phyloP scores from a whole-genome alignment of 345 rosid genomes.

The Atalantia buxifolia region DNA sequence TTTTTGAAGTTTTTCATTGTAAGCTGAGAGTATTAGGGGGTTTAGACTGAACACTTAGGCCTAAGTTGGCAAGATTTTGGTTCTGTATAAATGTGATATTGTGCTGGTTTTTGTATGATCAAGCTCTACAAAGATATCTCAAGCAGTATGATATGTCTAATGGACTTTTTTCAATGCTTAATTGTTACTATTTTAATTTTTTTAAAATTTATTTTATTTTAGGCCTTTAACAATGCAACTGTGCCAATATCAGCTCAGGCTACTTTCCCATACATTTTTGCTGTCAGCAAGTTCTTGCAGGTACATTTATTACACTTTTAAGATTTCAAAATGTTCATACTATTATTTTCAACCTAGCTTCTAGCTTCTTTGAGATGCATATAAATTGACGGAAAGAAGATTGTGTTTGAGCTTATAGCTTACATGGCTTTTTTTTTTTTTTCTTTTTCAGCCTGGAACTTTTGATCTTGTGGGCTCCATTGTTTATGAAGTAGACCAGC shows the following conservation, averaged over 20 bases:
- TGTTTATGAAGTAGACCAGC: conserved; percentile 72
- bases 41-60: not conserved
- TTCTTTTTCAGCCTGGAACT: conserved; percentile 60
- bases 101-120: not conserved
- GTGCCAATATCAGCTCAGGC: conserved; percentile 73
- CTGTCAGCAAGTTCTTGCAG: conserved; percentile 87
- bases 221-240: conserved; percentile 84
- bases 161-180: not conserved
- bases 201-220: conserved; percentile 16
- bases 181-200: not conserved
- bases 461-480: conserved; percentile 91
- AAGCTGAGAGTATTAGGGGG: not conserved
- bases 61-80: not conserved
- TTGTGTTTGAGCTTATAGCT: conserved; percentile 4
- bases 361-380: not conserved
- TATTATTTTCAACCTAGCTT: not conserved
- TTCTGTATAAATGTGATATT: not conserved
- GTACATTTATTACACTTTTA: conserved; percentile 26
- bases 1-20: too few species aligned
- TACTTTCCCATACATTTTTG: conserved; percentile 75
- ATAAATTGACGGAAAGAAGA: not conserved
- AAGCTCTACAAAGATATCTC: not conserved
- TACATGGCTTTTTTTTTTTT: not conserved
- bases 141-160: not conserved
- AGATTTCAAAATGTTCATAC: not conserved